Conservation (phyloP, 768 basidiomycete genomes). For the Brasilioporus rufonigricans region DNA sequence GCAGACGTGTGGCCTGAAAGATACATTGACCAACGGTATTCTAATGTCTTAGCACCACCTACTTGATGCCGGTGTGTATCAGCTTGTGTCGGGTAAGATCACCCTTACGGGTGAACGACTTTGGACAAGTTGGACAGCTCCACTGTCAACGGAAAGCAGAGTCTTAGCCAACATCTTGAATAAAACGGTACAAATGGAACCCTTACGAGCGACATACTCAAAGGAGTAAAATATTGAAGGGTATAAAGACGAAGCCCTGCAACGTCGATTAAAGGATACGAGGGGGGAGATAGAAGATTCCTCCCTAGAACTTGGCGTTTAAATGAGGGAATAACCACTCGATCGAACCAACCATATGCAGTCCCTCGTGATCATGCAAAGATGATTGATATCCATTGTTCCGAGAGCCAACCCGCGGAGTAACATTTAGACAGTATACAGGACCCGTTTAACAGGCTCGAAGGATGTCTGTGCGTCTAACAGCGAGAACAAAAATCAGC, state of each 20-base stretch:
- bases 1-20: conserved; percentile 52
- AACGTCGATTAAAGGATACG: conserved; percentile 34
- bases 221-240: conserved; percentile 7
- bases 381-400: conserved; percentile 24
- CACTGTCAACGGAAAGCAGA: conserved; percentile 26
- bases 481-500: conserved; percentile 24
- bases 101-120: conserved; percentile 52
- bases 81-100: conserved; percentile 59
- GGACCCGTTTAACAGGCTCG: conserved; percentile 9
- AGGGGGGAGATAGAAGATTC: conserved; percentile 8
- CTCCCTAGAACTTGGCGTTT: conserved; percentile 10
- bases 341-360: conserved; percentile 9
- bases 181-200: not conserved
- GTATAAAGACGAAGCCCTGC: conserved; percentile 44
- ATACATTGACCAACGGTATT: not conserved
- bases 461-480: conserved; percentile 5
- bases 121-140: conserved; percentile 45
- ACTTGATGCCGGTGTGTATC: conserved; percentile 54
- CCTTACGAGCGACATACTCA: conserved; percentile 26
- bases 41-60: conserved; percentile 4
- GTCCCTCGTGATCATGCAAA: conserved; percentile 9
- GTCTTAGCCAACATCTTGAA: not conserved
- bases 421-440: conserved; percentile 2
- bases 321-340: conserved; percentile 13
- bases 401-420: not conserved